Percentiles rank a stretch among this genome's conserved stretches.
Conservation (phyloP, 768 basidiomycete genomes). For the Harrya chromipes region DNA sequence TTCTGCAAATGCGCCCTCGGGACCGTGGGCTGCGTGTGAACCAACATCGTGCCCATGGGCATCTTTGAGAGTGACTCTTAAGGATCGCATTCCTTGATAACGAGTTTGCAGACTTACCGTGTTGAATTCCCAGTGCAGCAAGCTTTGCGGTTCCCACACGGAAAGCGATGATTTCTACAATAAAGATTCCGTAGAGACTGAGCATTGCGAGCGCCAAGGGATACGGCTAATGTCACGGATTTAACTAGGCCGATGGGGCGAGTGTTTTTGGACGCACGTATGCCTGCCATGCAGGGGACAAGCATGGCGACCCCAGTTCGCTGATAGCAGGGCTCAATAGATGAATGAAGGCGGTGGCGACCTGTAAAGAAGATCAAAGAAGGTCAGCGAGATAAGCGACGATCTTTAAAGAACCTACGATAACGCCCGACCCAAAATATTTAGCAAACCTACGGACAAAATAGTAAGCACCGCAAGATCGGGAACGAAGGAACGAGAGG, state of each 20-base stretch:
- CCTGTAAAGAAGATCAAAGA: slow-evolving; percentile 39
- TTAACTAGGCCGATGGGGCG: not conserved
- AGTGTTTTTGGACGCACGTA: slow-evolving; percentile 52
- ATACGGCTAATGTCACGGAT: slow-evolving; percentile 57
- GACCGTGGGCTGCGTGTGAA: slow-evolving; percentile 67
- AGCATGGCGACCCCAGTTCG: slow-evolving; percentile 67
- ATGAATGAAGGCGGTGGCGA: slow-evolving; percentile 89
- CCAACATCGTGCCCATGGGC: slow-evolving; percentile 63
- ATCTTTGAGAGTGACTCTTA: slow-evolving; percentile 40
- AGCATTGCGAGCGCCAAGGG: slow-evolving; percentile 76
- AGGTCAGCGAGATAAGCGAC: not conserved
- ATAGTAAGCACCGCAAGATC: slow-evolving; percentile 6
- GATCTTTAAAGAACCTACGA: slow-evolving; percentile 44
- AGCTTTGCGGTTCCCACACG: slow-evolving; percentile 80
- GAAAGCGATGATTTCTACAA: slow-evolving; percentile 83
- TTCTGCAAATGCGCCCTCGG: slow-evolving; percentile 39
- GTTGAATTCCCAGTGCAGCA: slow-evolving; percentile 55
- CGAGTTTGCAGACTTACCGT: slow-evolving; percentile 41
- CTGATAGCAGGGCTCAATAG: slow-evolving; percentile 73
- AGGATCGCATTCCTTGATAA: not conserved
- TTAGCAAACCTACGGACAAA: slow-evolving; percentile 63
- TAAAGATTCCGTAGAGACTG: slow-evolving; percentile 81
- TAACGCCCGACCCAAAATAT: slow-evolving; percentile 89
- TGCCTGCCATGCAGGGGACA: slow-evolving; percentile 62
- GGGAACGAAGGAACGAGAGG: not conserved